These are phyloP conservation scores for Trametes gibbosa DNA, from an alignment of 768 basidiomycete species.

Conservation along the genomic window DNA sequence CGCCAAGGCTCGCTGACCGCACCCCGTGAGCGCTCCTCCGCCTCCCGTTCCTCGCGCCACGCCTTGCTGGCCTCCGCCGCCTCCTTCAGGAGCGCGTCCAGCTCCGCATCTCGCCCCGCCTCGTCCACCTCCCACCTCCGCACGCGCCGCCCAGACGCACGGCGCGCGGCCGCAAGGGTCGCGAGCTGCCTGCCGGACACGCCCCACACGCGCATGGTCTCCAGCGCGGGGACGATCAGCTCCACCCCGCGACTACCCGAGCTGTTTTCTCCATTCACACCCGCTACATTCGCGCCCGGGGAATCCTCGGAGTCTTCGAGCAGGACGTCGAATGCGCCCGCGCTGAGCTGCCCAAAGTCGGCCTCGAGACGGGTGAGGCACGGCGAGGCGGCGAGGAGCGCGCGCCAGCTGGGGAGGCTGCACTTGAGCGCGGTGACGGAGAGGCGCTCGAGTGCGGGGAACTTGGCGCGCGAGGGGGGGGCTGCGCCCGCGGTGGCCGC, in stretches of 20 bases:
- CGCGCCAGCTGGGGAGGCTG: slow-evolving; percentile 22
- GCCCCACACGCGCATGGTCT: slow-evolving; percentile 19
- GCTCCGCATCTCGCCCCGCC: slow-evolving; percentile 17
- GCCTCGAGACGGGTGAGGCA: slow-evolving; percentile 41
- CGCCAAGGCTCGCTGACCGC: slow-evolving; percentile 8
- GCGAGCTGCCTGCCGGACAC: slow-evolving; percentile 12
- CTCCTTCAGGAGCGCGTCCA: slow-evolving; percentile 13
- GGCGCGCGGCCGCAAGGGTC: slow-evolving; percentile 14
- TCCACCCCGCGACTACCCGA: background rate
- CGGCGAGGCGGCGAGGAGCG: slow-evolving; percentile 29
- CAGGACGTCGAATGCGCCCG: slow-evolving; percentile 21
- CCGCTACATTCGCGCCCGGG: background rate
- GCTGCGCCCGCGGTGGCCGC: background rate
- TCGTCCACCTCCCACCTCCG: slow-evolving; percentile 22
- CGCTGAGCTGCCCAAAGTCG: slow-evolving; percentile 38
- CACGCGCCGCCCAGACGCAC: slow-evolving; percentile 14
- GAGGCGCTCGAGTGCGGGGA: slow-evolving; percentile 27
- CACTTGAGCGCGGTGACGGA: slow-evolving; percentile 26
- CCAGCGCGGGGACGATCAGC: slow-evolving; percentile 21
- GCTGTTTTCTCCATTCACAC: background rate
- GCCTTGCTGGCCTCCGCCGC: background rate
- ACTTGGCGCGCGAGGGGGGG: slow-evolving; percentile 12
- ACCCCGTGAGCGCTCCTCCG: background rate
- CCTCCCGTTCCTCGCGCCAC: slow-evolving; percentile 9
- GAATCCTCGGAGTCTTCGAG: slow-evolving; percentile 2